These are phyloP conservation scores for Ophiostoma pallidulum DNA, from an alignment of 2,329 filamentous ascomycete species.

Conservation along the genomic window DNA sequence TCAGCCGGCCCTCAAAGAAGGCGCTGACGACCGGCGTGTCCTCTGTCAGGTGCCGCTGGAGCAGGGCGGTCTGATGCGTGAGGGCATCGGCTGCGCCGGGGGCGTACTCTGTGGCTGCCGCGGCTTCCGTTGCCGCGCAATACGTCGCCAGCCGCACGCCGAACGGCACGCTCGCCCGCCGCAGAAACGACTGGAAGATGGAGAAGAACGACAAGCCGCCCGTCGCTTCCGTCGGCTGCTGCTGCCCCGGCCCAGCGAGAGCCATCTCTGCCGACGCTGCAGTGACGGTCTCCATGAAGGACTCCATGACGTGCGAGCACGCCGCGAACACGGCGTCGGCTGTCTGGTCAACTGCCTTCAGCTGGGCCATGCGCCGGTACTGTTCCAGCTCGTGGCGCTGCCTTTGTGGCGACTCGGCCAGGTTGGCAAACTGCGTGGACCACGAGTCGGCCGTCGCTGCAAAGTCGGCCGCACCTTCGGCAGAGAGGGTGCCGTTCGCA, in stretches of 20 bases:
- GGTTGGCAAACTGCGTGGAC: background rate
- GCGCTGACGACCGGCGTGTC: slow-evolving; percentile 10
- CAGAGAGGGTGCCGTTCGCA: background rate
- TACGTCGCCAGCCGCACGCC: slow-evolving; percentile 10
- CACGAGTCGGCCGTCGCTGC: background rate
- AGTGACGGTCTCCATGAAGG: slow-evolving; percentile 9
- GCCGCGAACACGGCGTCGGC: background rate
- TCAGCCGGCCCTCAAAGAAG: slow-evolving; percentile 10
- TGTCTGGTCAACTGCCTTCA: slow-evolving; percentile 11
- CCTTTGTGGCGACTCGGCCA: background rate
- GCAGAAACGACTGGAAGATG: slow-evolving; percentile 9
- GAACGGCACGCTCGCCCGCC: slow-evolving; percentile 7
- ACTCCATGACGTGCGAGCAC: slow-evolving; percentile 9
- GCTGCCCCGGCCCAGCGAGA: background rate
- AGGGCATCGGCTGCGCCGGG: too few relatives aligned
- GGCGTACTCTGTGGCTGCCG: background rate
- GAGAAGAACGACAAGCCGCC: slow-evolving; percentile 2
- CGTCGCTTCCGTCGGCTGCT: background rate
- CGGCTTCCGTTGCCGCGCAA: background rate
- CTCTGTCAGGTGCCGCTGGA: slow-evolving; percentile 10
- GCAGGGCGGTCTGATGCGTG: background rate
- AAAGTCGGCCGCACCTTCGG: background rate
- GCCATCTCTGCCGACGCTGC: slow-evolving; percentile 1
- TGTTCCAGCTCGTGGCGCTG: background rate
- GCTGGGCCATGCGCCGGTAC: slow-evolving; percentile 15